Base-by-base conservation (phyloP, 129 eudicot species). In the Flaveria trinervia region DNA sequence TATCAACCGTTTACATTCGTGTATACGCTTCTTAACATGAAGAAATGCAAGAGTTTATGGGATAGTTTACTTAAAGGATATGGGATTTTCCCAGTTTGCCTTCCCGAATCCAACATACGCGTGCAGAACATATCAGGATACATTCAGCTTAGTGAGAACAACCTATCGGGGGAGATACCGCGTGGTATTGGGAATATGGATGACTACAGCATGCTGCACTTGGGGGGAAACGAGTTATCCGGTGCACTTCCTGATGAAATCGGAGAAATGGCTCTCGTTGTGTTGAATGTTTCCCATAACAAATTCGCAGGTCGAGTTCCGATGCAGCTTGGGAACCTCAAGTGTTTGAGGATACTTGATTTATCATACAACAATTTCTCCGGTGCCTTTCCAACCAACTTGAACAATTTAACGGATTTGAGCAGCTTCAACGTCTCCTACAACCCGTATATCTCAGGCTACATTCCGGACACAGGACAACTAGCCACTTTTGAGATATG, bases 1-100 rank as follows among this genome's bases (percentile, higher is more conserved):
- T 95, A 95, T 81, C 89, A 96, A 9, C 97, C 97, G 3, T 95
- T 95, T 69, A 95, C 90, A 77, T 95, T 95, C 77, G 96, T 88
- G 43, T 91, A 89, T 51, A 83, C 83, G 1, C 87, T 95, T 70
- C 87, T 95, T 25, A 91, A 92, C 60, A 76, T 89, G 83, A 94
- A 88, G 80, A 94, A 77, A 28, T 94, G 98, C 48, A 84, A 86
- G 64, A 80, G 51, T 64, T 77, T 91, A 3, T 91, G 98, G 97
- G 89, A 89, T 48, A 83, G 59, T 82, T 49, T 94, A 78, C 85
- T 94, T 33, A 91, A 86, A 83, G 98, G 98, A 70, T 79, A 87
- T 16, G 98, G 96, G 39, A 62, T 94, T 44, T 90, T 94, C 76
- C 87, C 96, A 0, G 84, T 94, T 54, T 94, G 98, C 56, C 68